These are phyloP conservation scores for Syncephalastrum monosporum DNA, from an alignment of 371 early-diverging fungal species.

Conservation along the genomic window DNA sequence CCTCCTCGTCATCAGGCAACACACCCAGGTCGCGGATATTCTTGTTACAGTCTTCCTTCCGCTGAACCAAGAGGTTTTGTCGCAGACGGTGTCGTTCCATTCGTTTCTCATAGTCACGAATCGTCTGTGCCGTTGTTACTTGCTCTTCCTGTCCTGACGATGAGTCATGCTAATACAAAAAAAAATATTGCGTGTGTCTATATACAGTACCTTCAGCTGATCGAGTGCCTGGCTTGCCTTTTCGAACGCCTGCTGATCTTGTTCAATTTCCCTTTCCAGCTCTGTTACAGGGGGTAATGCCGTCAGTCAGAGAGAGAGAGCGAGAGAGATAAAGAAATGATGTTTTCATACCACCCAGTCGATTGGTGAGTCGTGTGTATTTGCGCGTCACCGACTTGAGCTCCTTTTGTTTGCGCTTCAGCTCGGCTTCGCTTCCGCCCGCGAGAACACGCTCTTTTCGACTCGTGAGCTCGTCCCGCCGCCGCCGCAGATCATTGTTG, in stretches of 20 bases:
- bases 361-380: conserved; percentile 26
- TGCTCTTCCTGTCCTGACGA: conserved; percentile 22
- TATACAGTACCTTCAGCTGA: conserved; percentile 44
- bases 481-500: conserved; percentile 60
- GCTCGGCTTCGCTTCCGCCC: conserved; percentile 27
- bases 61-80: conserved; percentile 71
- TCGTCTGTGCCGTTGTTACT: conserved; percentile 17
- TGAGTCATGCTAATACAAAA: not conserved
- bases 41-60: conserved; percentile 84
- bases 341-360: conserved; percentile 26
- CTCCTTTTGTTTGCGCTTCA: conserved; percentile 53
- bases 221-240: conserved; percentile 48
- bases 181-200: not conserved
- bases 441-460: conserved; percentile 51
- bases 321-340: not conserved
- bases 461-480: conserved; percentile 52
- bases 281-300: conserved; percentile 13
- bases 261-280: conserved; percentile 38
- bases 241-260: conserved; percentile 37
- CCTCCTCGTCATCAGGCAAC: conserved; percentile 84
- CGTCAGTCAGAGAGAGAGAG: not conserved
- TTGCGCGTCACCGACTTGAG: conserved; percentile 49
- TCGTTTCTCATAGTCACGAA: conserved; percentile 57
- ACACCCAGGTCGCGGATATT: conserved; percentile 95
- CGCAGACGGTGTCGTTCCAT: conserved; percentile 78